Base-by-base conservation (phyloP, 805 yeast species). In the Metschnikowia similis region DNA sequence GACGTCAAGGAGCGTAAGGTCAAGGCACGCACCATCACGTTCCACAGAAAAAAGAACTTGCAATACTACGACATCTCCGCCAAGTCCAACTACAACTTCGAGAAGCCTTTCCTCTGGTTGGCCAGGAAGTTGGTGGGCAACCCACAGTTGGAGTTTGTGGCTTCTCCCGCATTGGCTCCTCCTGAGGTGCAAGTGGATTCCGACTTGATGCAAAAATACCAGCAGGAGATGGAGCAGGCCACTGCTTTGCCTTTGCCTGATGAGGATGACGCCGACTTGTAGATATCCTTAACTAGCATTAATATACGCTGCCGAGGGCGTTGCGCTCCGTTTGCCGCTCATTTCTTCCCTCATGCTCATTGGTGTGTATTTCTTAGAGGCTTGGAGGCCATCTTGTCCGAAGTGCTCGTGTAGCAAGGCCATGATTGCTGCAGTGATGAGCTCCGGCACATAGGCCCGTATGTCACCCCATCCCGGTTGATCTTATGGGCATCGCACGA, bases 1-100 rank as follows among this genome's bases (percentile, higher is more conserved):
- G 99, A 94, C 74, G 99, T 94, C 63, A 94, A 94, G 83, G 99
- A 94, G 82, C 88, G 99, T 78, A 94, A 94, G 80, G 99, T 94
- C 69, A 94, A 94, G 84, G 99, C 99, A 65, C 94, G 94, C 84
- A 89, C 97, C 70, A 94, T 94, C 81, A 94, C 99, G 63, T 94
- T 94, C 97, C 99, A 94, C 89, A 88, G 99, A 84, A 94, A 94
- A 95, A 94, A 94, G 85, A 94, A 94, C 82, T 83, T 94, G 75
- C 99, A 94, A 80, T 94, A 94, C 81, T 94, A 94, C 81, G 99
- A 94, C 77, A 94, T 94, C 72, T 92, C 98, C 54, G 99, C 99
- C 74, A 94, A 94, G 81, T 94, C 99, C 60, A 94, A 94, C 83
- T 94, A 94, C 82, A 95, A 94, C 83, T 94, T 94, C 67, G 99